Evolutionary conservation across 192 early-diverging fungal genomes (phyloP), one percentile per base, ranked within the genome.

Genomic region (Linnemannia zychae): DNA sequence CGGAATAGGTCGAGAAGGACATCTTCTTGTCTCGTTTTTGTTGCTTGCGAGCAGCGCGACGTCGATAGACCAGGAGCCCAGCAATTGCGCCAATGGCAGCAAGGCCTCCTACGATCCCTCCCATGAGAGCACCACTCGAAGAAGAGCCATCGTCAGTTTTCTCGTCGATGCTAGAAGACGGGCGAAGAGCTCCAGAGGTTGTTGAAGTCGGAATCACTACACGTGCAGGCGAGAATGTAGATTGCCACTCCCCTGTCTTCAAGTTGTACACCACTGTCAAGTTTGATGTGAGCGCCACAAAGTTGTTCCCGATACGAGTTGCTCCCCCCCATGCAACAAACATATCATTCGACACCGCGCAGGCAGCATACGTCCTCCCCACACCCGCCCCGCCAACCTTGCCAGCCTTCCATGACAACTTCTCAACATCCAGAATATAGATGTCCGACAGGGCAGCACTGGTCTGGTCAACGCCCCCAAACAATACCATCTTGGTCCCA

Each of bases 251-350:
- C 24, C 28, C 11, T 12, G 24, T n/a, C 1, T 28, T 63, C 11
- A 63, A 63, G 28, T 63, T 24, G 12, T 63, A 63, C 12, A 63
- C 57, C 7, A 63, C 28, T 12, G 57, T 63, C 9, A 24, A 11
- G 28, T 31, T 63, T 9, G 57, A 9, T 12, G 52, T n/a, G 22
- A 24, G 6, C 28, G 57, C 57, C 1, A 63, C 57, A 63, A 63
- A 63, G 13, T 28, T 31, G 28, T 24, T 24, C 12, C 28, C 28
- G 57, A 63, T 15, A 4, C 12, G 24, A n/a, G 57, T 33, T 7
- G 67, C 67, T 44, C 81, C 81, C 17, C 81, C 81, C 81, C 81
- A 82, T 1, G 65, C 81, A 22, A 82, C 49, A 68, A 82, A 68
- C 17, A 33, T 48, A 20, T 76, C 75, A 11, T 68, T 57, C 31